Base-by-base conservation (phyloP, 192 early-diverging fungal genomes). In the Mortierella antarctica region DNA sequence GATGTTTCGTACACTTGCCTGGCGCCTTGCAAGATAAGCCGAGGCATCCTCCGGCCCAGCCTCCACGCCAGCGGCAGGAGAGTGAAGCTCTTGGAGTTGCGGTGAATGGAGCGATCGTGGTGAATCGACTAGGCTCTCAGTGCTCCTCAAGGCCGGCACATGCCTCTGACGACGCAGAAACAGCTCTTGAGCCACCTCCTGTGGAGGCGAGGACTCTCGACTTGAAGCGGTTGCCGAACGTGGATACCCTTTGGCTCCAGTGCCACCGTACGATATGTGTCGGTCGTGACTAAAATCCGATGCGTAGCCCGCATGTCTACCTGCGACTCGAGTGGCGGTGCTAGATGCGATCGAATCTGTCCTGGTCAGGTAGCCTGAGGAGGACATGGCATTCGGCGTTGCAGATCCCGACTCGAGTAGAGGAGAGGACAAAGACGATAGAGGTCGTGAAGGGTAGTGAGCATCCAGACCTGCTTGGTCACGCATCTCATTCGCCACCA, bases 1-100 rank as follows among this genome's bases (percentile, higher is more conserved):
- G 23, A 72, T 80, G 42, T 80, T 72, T 0, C 70, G 69, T 3
- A 72, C 70, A 20, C 60, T 72, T 5, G 59, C 60, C 47, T 72
- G 77, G 41, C 77, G 63, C 17, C 65, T 65, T 6, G 65, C 51
- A 9, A 70, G 10, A 7, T 58, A 47, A 8, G 41, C 31, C 6
- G 70, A 45, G 1, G 44, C 52, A 23, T 62, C 61, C 5, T 55
- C 18, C 23, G 31, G 23, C 59, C 20, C 21, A 18, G 17, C 15
- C 44, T 21, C 31, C 31, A 31, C 31, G 31, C 53, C 62, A 5
- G 53, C 23, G 0, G 53, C 51, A 15, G 69, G 57, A 15, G 58
- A 66, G 20, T 47, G 40, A 50, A 47, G 44, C 13, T n/a, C 56
- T 7, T 44, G 67, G 1, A 57, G 51, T 23, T 31, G 40, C 18